phyloP scores from a whole-genome alignment of 208 protist genomes.

The Crithidia sp. region DNA sequence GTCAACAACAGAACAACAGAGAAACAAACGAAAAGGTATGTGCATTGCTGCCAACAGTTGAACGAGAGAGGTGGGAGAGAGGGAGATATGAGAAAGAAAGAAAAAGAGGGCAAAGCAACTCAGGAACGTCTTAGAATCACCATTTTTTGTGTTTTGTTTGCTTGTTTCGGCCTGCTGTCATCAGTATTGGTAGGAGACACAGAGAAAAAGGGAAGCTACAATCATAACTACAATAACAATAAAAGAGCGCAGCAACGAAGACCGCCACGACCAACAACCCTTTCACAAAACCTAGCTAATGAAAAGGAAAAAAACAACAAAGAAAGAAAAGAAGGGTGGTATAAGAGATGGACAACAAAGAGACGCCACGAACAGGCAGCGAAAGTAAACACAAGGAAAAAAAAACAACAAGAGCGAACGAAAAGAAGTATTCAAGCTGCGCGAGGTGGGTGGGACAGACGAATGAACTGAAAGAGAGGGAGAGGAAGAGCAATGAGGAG shows the following conservation, averaged over 20 bases:
- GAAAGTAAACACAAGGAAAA: constrained; percentile 12
- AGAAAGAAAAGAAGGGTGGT: neutral
- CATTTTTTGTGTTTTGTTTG: too few relatives aligned
- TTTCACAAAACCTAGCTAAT: too few relatives aligned
- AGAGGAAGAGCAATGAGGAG: neutral
- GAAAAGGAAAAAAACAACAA: constrained; percentile 1
- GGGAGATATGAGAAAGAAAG: neutral
- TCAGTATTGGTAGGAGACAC: too few relatives aligned
- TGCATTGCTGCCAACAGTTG: too few relatives aligned
- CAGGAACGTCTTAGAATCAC: too few relatives aligned
- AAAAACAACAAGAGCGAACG: neutral
- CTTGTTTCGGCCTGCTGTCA: too few relatives aligned
- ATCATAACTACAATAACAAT: too few relatives aligned
- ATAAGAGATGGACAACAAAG: neutral
- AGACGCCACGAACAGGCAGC: neutral
- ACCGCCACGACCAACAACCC: too few relatives aligned
- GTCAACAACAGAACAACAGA: too few relatives aligned
- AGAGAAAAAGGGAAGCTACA: too few relatives aligned
- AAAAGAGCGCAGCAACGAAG: too few relatives aligned
- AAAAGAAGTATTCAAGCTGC: neutral
- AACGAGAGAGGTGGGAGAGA: neutral
- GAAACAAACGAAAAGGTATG: too few relatives aligned
- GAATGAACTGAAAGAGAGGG: neutral
- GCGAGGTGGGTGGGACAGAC: neutral
- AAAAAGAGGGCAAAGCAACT: neutral